Evolutionary conservation across 306 rosid genomes (phyloP), one percentile per base, ranked within the genome.

Genomic region (Prunus armeniaca): DNA sequence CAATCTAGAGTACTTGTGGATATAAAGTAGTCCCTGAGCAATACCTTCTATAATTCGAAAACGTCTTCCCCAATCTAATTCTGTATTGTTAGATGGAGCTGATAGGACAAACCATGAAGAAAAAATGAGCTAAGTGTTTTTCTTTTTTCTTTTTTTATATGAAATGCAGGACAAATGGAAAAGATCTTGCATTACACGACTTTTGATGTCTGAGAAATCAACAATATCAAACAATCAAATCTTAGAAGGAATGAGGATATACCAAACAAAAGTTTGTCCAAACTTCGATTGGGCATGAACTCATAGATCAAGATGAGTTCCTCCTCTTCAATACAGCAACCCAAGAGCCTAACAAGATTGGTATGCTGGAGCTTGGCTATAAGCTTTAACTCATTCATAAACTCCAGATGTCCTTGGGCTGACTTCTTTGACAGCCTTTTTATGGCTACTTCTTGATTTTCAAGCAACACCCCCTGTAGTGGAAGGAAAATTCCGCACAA

Each of bases 281-380:
- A 52, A 28, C 90, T 86, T 78, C 79, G 68, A 66, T 89, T 89
- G 4, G 85, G 80, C 90, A 84, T 79, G 66, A 82, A 86, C 50
- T 90, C 91, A 61, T 88, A 90, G 0, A 90, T 54, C 57, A 90
- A 65, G 2, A 90, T 45, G 45, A 80, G 84, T 75, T 90, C 90
- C 8, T 68, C 76, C 17, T 73, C 81, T 52, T 72, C 30, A 1
- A 84, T 47, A 73, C 84, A 81, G 54, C 83, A 86, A 18, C 90
- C 90, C 64, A 17, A 18, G 11, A 87, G 82, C 72, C 84, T 71
- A 30, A 89, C 88, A 14, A 86, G 89, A 60, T 82, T 89, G 2
- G 82, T 69, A 13, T 83, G 93, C 2, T 86, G 43, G 43, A 38
- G 43, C 43, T 38, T 38, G 9, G 43, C 88, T 24, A 84, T 84